These are phyloP conservation scores for Fusarium ambrosium DNA, from an alignment of 2,329 filamentous ascomycete genomes.

Conservation along the genomic window DNA sequence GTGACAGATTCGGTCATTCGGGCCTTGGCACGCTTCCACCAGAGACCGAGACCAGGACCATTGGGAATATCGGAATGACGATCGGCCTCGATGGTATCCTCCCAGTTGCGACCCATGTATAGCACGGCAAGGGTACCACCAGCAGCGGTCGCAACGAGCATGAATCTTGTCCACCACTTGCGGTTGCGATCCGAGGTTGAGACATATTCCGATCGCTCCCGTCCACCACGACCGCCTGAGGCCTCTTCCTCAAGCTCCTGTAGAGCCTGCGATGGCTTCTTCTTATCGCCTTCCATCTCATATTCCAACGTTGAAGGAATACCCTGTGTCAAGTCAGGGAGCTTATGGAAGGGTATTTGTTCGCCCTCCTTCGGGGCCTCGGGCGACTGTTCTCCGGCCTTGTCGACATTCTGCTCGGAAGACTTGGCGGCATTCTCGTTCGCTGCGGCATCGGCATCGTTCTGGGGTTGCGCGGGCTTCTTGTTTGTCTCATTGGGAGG, in stretches of 20 bases:
- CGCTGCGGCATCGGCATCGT: constrained; percentile 28
- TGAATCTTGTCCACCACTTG: constrained; percentile 79
- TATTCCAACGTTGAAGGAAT: constrained; percentile 91
- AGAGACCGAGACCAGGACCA: constrained; percentile 80
- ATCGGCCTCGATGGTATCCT: constrained; percentile 80
- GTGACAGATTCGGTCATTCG: constrained; percentile 81
- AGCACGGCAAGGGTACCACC: constrained; percentile 70
- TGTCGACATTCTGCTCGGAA: constrained; percentile 32
- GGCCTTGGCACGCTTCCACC: constrained; percentile 85
- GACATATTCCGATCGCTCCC: constrained; percentile 79
- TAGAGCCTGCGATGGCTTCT: constrained; percentile 51
- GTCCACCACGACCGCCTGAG: constrained; percentile 50
- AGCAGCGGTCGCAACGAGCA: constrained; percentile 73
- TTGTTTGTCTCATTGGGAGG: constrained; percentile 24
- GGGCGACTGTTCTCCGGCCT: constrained; percentile 42
- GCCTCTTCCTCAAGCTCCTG: constrained; percentile 55
- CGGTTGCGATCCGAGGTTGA: constrained; percentile 91
- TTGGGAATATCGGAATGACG: constrained; percentile 80
- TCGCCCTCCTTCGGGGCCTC: constrained; percentile 53
- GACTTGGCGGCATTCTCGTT: constrained; percentile 26
- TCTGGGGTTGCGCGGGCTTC: constrained; percentile 36
- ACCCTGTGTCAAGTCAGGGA: constrained; percentile 93
- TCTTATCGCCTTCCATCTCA: constrained; percentile 69
- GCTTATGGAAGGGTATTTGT: constrained; percentile 71
- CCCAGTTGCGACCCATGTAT: constrained; percentile 92